Evolutionary conservation across 2,329 filamentous ascomycete genomes (phyloP).

Genomic region (Nannizziopsis arthrosporioides): DNA sequence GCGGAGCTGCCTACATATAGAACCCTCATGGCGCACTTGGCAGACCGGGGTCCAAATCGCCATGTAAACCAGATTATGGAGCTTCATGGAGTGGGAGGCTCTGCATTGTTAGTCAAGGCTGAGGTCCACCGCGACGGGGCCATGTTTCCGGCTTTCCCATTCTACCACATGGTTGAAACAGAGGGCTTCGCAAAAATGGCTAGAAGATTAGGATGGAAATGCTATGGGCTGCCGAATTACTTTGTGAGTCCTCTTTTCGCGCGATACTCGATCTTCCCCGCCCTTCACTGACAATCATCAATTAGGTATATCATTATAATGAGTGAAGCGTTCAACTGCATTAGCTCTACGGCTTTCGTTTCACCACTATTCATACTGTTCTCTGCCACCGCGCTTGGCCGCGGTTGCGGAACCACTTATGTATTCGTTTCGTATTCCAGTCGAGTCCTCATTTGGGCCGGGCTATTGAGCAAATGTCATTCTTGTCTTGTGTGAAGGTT

Average conservation of each 20-base stretch:
- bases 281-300: neutral
- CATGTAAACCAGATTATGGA: conserved; percentile 54
- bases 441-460: too few relatives aligned
- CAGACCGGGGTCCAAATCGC: conserved; percentile 43
- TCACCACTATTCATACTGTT: too few relatives aligned
- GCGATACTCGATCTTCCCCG: neutral
- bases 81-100: conserved; percentile 88
- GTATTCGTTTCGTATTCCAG: neutral
- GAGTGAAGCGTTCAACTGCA: conserved; percentile 41
- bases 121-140: conserved; percentile 94
- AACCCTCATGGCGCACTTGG: conserved; percentile 78
- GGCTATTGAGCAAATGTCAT: neutral
- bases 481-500: neutral
- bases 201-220: conserved; percentile 69
- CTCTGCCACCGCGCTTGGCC: neutral
- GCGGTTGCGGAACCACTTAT: neutral
- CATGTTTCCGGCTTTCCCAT: conserved; percentile 95
- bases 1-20: conserved; percentile 85
- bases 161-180: conserved; percentile 95
- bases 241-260: conserved; percentile 52
- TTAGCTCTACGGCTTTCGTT: neutral
- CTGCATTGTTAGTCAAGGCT: conserved; percentile 83
- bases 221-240: conserved; percentile 89
- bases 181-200: conserved; percentile 99
- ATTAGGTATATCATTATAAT: conserved; percentile 81